These are phyloP conservation scores for Calophaca sinica DNA, from an alignment of 306 rosid species.

Conservation along the genomic window DNA sequence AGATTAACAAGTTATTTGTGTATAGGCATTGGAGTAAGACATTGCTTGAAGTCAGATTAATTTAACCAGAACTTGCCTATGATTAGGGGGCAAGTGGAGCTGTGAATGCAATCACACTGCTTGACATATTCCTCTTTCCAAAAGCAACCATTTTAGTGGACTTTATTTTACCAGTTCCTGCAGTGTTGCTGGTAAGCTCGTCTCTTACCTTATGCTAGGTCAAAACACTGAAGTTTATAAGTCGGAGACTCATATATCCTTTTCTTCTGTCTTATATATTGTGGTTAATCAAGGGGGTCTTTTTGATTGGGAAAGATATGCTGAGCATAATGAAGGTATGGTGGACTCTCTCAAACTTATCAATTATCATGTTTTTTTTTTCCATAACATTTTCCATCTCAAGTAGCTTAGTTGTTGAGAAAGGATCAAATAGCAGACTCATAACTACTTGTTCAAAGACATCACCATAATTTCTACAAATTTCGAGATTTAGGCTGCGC, in stretches of 20 bases:
- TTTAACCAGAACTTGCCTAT: conserved; percentile 43
- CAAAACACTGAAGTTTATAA: conserved; percentile 37
- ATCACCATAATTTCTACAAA: conserved; percentile 25
- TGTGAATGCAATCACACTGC: conserved; percentile 81
- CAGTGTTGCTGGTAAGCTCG: conserved; percentile 69
- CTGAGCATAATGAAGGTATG: conserved; percentile 70
- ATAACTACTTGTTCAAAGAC: conserved; percentile 17
- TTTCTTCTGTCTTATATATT: conserved; percentile 39
- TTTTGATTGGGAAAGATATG: conserved; percentile 74
- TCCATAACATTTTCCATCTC: conserved; percentile 28
- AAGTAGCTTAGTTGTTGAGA: conserved; percentile 29
- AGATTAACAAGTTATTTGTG: too few relatives aligned
- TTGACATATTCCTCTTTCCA: conserved; percentile 85
- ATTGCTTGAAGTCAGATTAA: too few relatives aligned
- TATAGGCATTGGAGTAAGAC: too few relatives aligned
- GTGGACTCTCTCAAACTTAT: conserved; percentile 34
- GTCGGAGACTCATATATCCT: conserved; percentile 39
- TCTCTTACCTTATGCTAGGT: conserved; percentile 33
- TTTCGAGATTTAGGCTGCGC: not conserved
- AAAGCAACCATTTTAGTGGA: conserved; percentile 62
- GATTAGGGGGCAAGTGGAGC: conserved; percentile 93
- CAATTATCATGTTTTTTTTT: conserved; percentile 13
- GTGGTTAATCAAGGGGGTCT: conserved; percentile 71
- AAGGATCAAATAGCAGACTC: conserved; percentile 22
- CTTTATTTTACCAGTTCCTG: conserved; percentile 85